Conservation (phyloP, 202 grass and related monocot genomes). For the Schoenoplectus triqueter region DNA sequence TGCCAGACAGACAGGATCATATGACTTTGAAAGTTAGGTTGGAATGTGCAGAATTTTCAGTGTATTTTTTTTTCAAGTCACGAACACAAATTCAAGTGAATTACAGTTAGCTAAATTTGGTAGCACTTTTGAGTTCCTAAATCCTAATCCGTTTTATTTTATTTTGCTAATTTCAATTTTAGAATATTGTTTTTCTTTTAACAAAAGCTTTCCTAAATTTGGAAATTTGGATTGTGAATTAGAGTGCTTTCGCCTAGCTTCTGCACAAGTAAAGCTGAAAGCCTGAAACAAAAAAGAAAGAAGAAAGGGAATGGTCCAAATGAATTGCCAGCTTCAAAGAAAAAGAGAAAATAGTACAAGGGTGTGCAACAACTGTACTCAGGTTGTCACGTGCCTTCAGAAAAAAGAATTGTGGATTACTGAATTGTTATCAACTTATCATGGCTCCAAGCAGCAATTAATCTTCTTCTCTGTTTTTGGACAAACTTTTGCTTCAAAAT, state of each 20-base stretch:
- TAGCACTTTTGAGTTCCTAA: too few relatives aligned
- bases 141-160: background rate
- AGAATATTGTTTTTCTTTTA: background rate
- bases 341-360: constrained; percentile 9
- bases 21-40: background rate
- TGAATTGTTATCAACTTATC: background rate
- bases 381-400: background rate
- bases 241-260: background rate
- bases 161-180: background rate
- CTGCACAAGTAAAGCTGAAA: background rate
- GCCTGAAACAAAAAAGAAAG: background rate
- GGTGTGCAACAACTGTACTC: constrained; percentile 26
- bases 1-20: background rate
- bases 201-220: background rate
- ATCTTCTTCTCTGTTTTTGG: background rate
- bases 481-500: background rate
- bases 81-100: background rate
- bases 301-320: background rate
- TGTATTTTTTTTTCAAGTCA: background rate
- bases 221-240: background rate
- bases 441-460: background rate
- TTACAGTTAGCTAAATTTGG: background rate
- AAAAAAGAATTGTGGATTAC: background rate
- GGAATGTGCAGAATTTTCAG: background rate
- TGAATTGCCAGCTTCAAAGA: background rate